Evolutionary conservation across 2,329 filamentous ascomycete genomes (phyloP).

Genomic region (Aspergillus chevalieri): DNA sequence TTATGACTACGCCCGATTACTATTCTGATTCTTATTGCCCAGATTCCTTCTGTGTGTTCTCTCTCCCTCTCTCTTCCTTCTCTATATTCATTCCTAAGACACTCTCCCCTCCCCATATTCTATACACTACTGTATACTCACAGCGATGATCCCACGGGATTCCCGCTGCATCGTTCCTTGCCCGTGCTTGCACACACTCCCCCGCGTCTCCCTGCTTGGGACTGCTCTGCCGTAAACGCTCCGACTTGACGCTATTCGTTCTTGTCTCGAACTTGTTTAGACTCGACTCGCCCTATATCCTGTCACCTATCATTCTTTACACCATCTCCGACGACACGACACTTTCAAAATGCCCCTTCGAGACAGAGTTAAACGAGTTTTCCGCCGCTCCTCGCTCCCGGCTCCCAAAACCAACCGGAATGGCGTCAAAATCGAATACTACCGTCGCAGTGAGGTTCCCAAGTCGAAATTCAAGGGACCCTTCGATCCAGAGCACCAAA

Average conservation of each 20-base stretch:
- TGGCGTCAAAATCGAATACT: slow-evolving; percentile 43
- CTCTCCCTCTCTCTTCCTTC: slow-evolving; percentile 2
- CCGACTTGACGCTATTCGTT: slow-evolving; percentile 4
- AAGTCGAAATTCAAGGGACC: slow-evolving; percentile 45
- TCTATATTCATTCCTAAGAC: slow-evolving; percentile 1
- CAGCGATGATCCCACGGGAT: slow-evolving; percentile 24
- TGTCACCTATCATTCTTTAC: neutral
- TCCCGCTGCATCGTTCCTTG: slow-evolving; percentile 12
- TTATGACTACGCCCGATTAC: slow-evolving; percentile 1
- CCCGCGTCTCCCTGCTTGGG: slow-evolving; percentile 25
- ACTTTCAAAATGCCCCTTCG: slow-evolving; percentile 31
- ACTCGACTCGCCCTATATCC: no score
- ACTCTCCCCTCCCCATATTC: neutral
- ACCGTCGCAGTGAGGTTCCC: slow-evolving; percentile 43
- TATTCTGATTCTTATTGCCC: slow-evolving; percentile 5
- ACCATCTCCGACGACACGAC: neutral
- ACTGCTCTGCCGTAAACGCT: slow-evolving; percentile 22
- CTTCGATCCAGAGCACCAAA: slow-evolving; percentile 41
- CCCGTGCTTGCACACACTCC: slow-evolving; percentile 28
- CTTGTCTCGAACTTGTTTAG: neutral
- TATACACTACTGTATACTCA: slow-evolving; percentile 3
- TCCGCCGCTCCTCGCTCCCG: slow-evolving; percentile 23
- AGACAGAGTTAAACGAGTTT: slow-evolving; percentile 31
- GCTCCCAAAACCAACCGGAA: slow-evolving; percentile 19
- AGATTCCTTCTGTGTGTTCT: neutral